Evolutionary conservation across 768 basidiomycete genomes (phyloP), one percentile per base, ranked within the genome.

Genomic region (Gloeophyllum trabeum): DNA sequence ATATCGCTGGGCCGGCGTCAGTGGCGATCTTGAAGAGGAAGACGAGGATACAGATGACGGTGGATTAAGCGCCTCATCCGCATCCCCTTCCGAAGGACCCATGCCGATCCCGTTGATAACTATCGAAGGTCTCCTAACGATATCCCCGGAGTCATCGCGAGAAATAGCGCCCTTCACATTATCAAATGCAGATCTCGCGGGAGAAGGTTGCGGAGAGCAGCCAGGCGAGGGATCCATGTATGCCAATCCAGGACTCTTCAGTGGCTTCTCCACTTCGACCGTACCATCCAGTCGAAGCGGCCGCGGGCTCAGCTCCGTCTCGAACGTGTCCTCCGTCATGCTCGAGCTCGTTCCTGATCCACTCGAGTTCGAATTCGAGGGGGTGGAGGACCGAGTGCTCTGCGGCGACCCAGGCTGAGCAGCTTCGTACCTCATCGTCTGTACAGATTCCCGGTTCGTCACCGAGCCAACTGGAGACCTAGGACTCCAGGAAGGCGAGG

Each of bases 1-100:
- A 51, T 81, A 80, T 4, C 69, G 67, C 23, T 67, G 70, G 43
- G 57, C 63, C 2, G 71, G 70, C 13, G 71, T 63, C 20, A 59
- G 41, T 0, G 70, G 67, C 13, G 69, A 64, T 2, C 56, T 38
- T 2, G 44, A 41, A 5, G 46, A 32, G 6, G 46, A 38, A 13
- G 53, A 46, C 41, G 51, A 28, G 34, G 63, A 50, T 7, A n/a
- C 19, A 10, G 36, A 10, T n/a, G 20, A 21, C 19, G 36, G 20
- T 38, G 36, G 36, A 7, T 18, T 7, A 32, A 32, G 30, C 10
- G 10, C 30, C 19, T n/a, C 20, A 12, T 38, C 36, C 10, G 7
- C 36, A 14, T 34, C 41, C 28, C 30, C 41, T 26, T 19, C 3
- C 30, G 12, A 28, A 10, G 28, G 28, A 32, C 10, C 10, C 41